These are phyloP conservation scores for Orbilia quercus DNA, from an alignment of 2,329 filamentous ascomycete species.

Conservation along the genomic window DNA sequence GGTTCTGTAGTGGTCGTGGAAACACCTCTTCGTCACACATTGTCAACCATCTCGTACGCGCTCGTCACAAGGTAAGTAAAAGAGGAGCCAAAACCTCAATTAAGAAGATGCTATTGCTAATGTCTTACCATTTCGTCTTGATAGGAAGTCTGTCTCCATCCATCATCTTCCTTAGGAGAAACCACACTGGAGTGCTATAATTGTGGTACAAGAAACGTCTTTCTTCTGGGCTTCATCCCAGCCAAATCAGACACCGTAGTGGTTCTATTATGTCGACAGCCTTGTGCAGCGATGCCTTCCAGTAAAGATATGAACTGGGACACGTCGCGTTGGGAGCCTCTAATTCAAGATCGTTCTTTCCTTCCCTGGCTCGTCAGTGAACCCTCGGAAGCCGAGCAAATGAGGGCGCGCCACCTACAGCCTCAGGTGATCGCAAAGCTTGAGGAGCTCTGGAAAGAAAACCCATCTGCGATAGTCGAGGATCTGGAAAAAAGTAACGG, in stretches of 20 bases:
- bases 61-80: constrained; percentile 78
- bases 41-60: constrained; percentile 96
- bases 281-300: constrained; percentile 91
- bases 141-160: constrained; percentile 91
- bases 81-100: not conserved
- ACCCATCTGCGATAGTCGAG: constrained; percentile 84
- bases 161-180: constrained; percentile 89
- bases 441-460: constrained; percentile 99
- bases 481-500: constrained; percentile 91
- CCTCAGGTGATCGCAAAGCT: constrained; percentile 95
- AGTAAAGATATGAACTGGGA: constrained; percentile 99
- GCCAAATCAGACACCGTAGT: constrained; percentile 99
- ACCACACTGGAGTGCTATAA: constrained; percentile 99
- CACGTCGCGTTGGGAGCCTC: constrained; percentile 93
- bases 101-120: not conserved
- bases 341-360: constrained; percentile 97
- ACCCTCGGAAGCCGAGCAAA: constrained; percentile 92
- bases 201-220: constrained; percentile 99
- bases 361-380: constrained; percentile 89
- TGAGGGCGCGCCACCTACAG: constrained; percentile 90
- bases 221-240: constrained; percentile 95
- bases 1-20: constrained; percentile 97
- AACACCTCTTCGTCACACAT: constrained; percentile 98
- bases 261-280: constrained; percentile 93
- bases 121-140: not conserved